Conservation (phyloP, 129 eudicot genomes). For the Centella asiatica region DNA sequence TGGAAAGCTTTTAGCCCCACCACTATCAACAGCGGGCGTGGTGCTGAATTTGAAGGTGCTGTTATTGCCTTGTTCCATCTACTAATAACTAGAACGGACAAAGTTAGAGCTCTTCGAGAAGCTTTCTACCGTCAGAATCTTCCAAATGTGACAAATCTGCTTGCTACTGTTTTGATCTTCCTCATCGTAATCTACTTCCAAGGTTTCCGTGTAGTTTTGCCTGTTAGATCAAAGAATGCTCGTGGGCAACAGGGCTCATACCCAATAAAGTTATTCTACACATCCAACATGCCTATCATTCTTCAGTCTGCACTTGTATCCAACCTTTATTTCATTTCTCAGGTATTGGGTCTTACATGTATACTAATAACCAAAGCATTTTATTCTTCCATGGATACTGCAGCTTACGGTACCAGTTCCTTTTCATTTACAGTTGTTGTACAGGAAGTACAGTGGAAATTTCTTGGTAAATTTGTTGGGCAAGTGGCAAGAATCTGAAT, state of each 20-base stretch:
- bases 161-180: slow-evolving; percentile 67
- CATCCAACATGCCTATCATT: slow-evolving; percentile 57
- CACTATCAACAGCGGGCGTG: slow-evolving; percentile 42
- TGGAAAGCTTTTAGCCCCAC: slow-evolving; percentile 59
- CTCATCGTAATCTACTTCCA: slow-evolving; percentile 53
- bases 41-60: slow-evolving; percentile 81
- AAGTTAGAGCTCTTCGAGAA: slow-evolving; percentile 63
- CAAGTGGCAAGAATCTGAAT: slow-evolving; percentile 50
- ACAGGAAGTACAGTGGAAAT: slow-evolving; percentile 38
- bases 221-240: slow-evolving; percentile 75
- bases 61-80: slow-evolving; percentile 78
- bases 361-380: not conserved
- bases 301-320: slow-evolving; percentile 54
- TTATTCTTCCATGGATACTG: not conserved
- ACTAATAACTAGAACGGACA: slow-evolving; percentile 55
- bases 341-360: slow-evolving; percentile 18
- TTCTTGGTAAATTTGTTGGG: slow-evolving; percentile 44
- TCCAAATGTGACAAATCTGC: slow-evolving; percentile 81
- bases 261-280: slow-evolving; percentile 53
- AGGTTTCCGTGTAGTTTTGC: slow-evolving; percentile 83
- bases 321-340: slow-evolving; percentile 51
- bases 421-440: slow-evolving; percentile 22
- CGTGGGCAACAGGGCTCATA: slow-evolving; percentile 62
- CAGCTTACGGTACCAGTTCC: not conserved
- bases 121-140: slow-evolving; percentile 92